Percentiles rank a stretch among this genome's conserved stretches.
phyloP scores from a whole-genome alignment of 2,329 filamentous ascomycete genomes.

The Calonectria fujianensis region DNA sequence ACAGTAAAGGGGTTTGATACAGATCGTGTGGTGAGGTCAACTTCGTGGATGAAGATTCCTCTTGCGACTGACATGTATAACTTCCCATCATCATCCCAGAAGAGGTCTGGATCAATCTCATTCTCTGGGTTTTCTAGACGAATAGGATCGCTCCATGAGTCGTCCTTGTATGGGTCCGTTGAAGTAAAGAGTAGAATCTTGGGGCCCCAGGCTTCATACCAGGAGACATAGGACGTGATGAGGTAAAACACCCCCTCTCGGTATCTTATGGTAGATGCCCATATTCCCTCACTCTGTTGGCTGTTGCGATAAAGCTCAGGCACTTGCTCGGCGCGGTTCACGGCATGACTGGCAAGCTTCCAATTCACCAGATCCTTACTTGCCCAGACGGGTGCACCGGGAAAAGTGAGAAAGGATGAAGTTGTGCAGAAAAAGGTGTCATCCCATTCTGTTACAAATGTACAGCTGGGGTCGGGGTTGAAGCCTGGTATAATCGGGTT shows the following conservation, averaged over 20 bases:
- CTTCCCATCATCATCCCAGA: slow-evolving; percentile 25
- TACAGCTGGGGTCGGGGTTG: slow-evolving; percentile 68
- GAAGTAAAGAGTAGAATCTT: slow-evolving; percentile 26
- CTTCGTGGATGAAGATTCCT: neutral
- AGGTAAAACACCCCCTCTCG: slow-evolving; percentile 4
- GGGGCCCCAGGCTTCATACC: neutral
- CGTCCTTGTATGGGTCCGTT: neutral
- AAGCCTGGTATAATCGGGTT: slow-evolving; percentile 70
- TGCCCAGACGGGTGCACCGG: slow-evolving; percentile 71
- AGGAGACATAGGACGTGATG: slow-evolving; percentile 5
- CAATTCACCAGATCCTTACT: slow-evolving; percentile 51
- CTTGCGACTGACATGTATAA: slow-evolving; percentile 12
- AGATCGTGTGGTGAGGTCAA: slow-evolving; percentile 8
- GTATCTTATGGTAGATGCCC: slow-evolving; percentile 8
- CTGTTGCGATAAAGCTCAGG: slow-evolving; percentile 15
- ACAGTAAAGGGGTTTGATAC: slow-evolving; percentile 47
- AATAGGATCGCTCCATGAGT: slow-evolving; percentile 15
- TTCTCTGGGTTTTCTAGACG: neutral
- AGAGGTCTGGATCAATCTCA: slow-evolving; percentile 25
- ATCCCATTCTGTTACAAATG: slow-evolving; percentile 61
- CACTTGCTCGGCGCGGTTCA: neutral
- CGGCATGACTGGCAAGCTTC: slow-evolving; percentile 19
- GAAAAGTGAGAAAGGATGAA: slow-evolving; percentile 71
- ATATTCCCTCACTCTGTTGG: slow-evolving; percentile 17
- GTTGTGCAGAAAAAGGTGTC: slow-evolving; percentile 71